Conservation (phyloP, 331 rosid species). For the Telfairia occidentalis region DNA sequence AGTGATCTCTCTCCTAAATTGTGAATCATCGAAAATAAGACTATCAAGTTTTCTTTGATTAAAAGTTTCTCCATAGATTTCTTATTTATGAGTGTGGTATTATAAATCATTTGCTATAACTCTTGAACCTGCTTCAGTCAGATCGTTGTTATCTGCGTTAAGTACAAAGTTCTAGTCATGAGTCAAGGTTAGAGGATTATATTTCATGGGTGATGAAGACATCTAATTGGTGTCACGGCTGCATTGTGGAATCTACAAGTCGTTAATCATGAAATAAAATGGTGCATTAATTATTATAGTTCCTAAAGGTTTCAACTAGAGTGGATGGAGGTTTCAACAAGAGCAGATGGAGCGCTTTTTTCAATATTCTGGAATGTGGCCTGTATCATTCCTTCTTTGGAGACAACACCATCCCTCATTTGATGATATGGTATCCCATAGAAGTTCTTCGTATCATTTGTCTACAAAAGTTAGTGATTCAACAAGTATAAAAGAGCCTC, state of each 20-base stretch:
- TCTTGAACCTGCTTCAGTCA: background rate
- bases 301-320: background rate
- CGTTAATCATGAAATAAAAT: too few species aligned
- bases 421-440: background rate
- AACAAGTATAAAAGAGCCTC: background rate
- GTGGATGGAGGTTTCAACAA: background rate
- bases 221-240: background rate
- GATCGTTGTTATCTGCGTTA: background rate
- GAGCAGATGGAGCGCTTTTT: background rate
- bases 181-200: background rate
- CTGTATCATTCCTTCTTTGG: too few species aligned
- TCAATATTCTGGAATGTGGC: background rate
- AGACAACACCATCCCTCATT: background rate
- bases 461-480: background rate
- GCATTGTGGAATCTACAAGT: background rate
- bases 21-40: background rate
- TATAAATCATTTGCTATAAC: background rate
- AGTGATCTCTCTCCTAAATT: background rate
- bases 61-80: background rate
- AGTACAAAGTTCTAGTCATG: background rate
- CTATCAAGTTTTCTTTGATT: background rate
- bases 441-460: background rate
- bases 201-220: background rate
- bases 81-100: background rate
- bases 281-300: background rate